These are phyloP conservation scores for Drechslera avenae DNA, from an alignment of 2,329 filamentous ascomycete species.

Conservation along the genomic window DNA sequence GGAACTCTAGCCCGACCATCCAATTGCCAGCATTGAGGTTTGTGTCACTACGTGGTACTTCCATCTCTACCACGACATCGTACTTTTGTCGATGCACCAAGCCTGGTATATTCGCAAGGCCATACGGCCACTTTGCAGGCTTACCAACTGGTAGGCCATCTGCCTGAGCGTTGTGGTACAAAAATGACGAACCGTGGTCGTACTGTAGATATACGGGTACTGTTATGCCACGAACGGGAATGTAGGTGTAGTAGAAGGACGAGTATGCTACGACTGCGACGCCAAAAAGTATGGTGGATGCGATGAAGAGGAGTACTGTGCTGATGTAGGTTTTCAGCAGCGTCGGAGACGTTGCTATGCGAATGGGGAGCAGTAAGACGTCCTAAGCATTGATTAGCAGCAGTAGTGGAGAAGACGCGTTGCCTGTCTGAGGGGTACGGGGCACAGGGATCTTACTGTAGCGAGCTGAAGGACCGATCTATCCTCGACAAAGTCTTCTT, in stretches of 20 bases:
- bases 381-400: slow-evolving; percentile 50
- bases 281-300: slow-evolving; percentile 61
- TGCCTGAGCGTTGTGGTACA: slow-evolving; percentile 12
- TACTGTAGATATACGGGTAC: slow-evolving; percentile 70
- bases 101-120: slow-evolving; percentile 53
- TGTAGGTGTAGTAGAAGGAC: slow-evolving; percentile 71
- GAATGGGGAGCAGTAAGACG: slow-evolving; percentile 59
- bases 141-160: slow-evolving; percentile 4
- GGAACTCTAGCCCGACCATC: slow-evolving; percentile 82
- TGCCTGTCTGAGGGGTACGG: background rate
- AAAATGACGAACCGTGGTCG: slow-evolving; percentile 46
- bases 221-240: slow-evolving; percentile 68
- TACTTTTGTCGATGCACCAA: slow-evolving; percentile 73
- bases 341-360: slow-evolving; percentile 62
- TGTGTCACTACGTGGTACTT: slow-evolving; percentile 74
- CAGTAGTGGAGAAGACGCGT: background rate
- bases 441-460: slow-evolving; percentile 24
- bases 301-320: slow-evolving; percentile 58
- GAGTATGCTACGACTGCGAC: slow-evolving; percentile 66
- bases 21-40: slow-evolving; percentile 88
- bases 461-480: slow-evolving; percentile 22
- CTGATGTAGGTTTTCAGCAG: slow-evolving; percentile 70
- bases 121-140: slow-evolving; percentile 53
- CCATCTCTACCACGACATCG: slow-evolving; percentile 77
- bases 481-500: slow-evolving; percentile 24